Percentiles rank a stretch among this genome's conserved stretches.
Evolutionary conservation across 2,329 filamentous ascomycete species (phyloP).

Genomic region (Teratosphaeria zuluensis): DNA sequence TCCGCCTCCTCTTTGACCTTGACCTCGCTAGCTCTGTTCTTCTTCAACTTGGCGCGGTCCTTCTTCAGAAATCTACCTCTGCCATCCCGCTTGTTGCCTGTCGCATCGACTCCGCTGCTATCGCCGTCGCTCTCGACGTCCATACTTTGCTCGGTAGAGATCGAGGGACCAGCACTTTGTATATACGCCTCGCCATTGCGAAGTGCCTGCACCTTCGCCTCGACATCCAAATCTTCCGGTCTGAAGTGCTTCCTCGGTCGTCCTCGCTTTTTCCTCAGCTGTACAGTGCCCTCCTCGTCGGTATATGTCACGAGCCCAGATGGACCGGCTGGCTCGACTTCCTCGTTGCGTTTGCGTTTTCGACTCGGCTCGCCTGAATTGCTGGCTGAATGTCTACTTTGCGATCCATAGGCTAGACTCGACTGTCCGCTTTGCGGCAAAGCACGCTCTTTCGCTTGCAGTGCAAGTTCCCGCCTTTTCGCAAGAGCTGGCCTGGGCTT

Average conservation of each 20-base stretch:
- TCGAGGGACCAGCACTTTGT: neutral
- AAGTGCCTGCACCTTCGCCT: conserved; percentile 1
- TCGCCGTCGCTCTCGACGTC: neutral
- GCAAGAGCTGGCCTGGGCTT: neutral
- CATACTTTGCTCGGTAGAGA: neutral
- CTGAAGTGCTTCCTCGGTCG: conserved; percentile 7
- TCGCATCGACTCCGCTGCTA: neutral
- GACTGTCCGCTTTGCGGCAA: neutral
- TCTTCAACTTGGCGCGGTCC: neutral
- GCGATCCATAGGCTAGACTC: neutral
- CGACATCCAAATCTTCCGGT: conserved; percentile 1
- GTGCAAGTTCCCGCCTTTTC: neutral
- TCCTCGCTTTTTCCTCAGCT: conserved; percentile 2
- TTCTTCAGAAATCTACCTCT: neutral
- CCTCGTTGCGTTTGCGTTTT: conserved; percentile 3
- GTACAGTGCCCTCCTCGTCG: neutral
- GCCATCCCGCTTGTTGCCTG: neutral
- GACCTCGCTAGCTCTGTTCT: neutral
- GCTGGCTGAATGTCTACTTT: neutral
- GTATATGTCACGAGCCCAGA: neutral
- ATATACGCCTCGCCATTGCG: neutral
- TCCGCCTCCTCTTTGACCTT: neutral
- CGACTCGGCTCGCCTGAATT: neutral
- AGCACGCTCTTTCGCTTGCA: conserved; percentile 1
- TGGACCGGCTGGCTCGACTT: neutral